phyloP scores from a whole-genome alignment of 805 yeast genomes.

The Lipomyces yamanashiensis region DNA sequence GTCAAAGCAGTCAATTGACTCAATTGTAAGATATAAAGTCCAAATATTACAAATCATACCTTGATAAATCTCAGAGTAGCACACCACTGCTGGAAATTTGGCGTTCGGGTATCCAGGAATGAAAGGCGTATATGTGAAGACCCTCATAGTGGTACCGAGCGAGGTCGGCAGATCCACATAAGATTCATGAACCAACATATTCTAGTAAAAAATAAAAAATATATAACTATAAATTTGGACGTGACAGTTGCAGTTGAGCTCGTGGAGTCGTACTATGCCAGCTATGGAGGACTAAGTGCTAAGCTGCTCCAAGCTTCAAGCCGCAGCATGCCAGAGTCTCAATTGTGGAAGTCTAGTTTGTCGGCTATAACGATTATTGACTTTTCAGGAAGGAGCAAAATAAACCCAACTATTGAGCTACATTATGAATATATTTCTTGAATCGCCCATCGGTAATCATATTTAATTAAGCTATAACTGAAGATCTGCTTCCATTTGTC shows the following conservation, averaged over 20 bases:
- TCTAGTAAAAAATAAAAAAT: not conserved
- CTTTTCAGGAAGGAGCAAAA: no score
- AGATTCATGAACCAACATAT: conserved; percentile 71
- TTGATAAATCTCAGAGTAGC: conserved; percentile 80
- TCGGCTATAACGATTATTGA: no score
- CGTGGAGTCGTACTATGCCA: no score
- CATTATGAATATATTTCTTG: no score
- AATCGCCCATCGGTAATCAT: not conserved
- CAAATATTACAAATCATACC: conserved; percentile 41
- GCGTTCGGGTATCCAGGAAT: conserved; percentile 76
- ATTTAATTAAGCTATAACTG: no score
- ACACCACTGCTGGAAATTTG: conserved; percentile 79
- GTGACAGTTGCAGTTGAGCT: not conserved
- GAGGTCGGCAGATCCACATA: conserved; percentile 69
- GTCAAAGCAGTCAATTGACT: not conserved
- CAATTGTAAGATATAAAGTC: not conserved
- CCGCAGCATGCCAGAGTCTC: not conserved
- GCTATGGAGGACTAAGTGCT: not conserved
- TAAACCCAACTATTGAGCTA: no score
- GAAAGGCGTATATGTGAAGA: conserved; percentile 68
- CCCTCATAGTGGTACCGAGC: conserved; percentile 67
- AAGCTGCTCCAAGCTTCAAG: not conserved
- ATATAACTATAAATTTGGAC: not conserved
- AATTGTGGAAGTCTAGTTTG: no score
- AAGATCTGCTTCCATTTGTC: not conserved